phyloP scores from a whole-genome alignment of 441 rosid genomes.

The Gossypium gossypioides region DNA sequence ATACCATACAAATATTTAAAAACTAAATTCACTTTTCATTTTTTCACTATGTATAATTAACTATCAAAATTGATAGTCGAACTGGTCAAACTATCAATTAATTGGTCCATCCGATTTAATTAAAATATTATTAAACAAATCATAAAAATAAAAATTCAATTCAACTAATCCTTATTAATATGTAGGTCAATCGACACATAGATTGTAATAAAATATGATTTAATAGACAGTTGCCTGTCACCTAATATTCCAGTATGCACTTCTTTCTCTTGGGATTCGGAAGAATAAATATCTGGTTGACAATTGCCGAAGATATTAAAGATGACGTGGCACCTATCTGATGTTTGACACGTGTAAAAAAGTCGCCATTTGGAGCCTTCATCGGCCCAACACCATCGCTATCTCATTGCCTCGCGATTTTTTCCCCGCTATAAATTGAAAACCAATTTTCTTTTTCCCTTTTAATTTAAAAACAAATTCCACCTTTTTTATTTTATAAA shows the following conservation, averaged over 20 bases:
- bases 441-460: not conserved
- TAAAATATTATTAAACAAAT: too few relatives aligned
- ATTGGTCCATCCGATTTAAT: fast-evolving
- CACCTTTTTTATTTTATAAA: not conserved
- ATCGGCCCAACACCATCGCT: slow-evolving; percentile 16
- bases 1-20: too few relatives aligned
- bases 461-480: not conserved
- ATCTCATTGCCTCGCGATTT: not conserved
- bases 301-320: slow-evolving; percentile 45
- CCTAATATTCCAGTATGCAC: too few relatives aligned
- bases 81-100: fast-evolving
- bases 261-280: not conserved
- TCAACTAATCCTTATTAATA: too few relatives aligned
- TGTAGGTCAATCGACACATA: too few relatives aligned
- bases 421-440: slow-evolving; percentile 4
- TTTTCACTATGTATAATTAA: too few relatives aligned
- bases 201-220: too few relatives aligned
- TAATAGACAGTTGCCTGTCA: too few relatives aligned
- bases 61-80: too few relatives aligned
- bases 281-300: slow-evolving; percentile 42
- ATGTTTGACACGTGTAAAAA: slow-evolving; percentile 56
- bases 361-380: slow-evolving; percentile 51
- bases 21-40: too few relatives aligned
- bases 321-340: slow-evolving; percentile 34
- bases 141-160: too few relatives aligned